Conservation (phyloP, 208 protist species). For the Spongospora subterranea region DNA sequence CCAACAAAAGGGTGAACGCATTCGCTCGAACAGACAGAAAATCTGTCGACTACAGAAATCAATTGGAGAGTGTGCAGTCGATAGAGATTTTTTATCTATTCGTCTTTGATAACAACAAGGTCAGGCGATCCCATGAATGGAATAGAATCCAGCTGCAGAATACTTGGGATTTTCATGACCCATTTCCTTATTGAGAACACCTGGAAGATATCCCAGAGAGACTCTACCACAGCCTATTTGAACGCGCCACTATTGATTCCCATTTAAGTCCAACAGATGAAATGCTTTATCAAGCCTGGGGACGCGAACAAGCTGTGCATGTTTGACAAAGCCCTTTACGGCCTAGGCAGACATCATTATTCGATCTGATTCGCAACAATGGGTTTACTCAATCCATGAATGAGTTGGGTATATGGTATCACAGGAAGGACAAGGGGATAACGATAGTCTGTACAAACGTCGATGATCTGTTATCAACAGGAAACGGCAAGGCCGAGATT, state of each 20-base stretch:
- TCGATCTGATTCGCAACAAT: background rate
- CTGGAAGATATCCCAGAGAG: background rate
- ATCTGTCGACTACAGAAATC: too few species aligned
- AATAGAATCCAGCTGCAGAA: too few species aligned
- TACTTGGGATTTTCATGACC: too few species aligned
- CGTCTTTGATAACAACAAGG: too few species aligned
- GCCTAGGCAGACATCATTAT: background rate
- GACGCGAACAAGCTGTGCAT: background rate
- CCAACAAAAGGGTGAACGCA: too few species aligned
- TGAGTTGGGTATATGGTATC: background rate
- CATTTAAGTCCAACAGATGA: background rate
- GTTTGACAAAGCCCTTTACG: constrained; percentile 23
- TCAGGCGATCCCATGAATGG: too few species aligned
- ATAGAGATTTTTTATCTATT: too few species aligned
- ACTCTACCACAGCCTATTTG: background rate
- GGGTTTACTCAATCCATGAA: background rate
- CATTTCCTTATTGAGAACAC: too few species aligned
- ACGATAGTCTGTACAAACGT: background rate
- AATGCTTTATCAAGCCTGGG: background rate
- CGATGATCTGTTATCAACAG: background rate
- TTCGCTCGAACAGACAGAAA: too few species aligned
- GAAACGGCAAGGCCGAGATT: background rate
- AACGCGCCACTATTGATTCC: background rate
- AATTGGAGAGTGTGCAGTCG: too few species aligned
- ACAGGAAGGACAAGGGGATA: background rate